Evolutionary conservation across 2,329 filamentous ascomycete genomes (phyloP), one percentile per base, ranked within the genome.

Genomic region (Akanthomyces dipterigenus): DNA sequence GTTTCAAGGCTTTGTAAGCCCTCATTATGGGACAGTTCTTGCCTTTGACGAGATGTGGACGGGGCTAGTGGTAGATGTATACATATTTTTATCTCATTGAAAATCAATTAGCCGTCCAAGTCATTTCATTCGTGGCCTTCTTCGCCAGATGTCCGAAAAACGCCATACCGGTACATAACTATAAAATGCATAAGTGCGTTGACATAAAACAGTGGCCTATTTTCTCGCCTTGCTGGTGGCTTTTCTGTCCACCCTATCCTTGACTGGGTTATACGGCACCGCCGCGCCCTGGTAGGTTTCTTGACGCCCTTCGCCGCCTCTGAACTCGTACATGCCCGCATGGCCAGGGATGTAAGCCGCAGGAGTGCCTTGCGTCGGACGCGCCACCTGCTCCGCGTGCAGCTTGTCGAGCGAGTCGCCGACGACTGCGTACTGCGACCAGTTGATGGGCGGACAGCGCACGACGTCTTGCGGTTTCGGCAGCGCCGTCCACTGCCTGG

Each of bases 401-500:
- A 97, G 79, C 71, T 87, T 89, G 73, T 97, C 91, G 40, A 97
- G 80, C 1, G 90, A 85, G 24, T 75, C 71, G 54, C 91, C 93
- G 3, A 95, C 86, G n/a, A 97, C 82, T 67, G 91, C 90, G 73
- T 98, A 98, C 71, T 96, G 93, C 14, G 87, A 85, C 93, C 93
- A 98, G 77, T 97, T 96, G 70, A 98, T 88, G 9, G 91, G 89
- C 9, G 93, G 93, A 76, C 88, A 91, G 45, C 93, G 87, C 28
- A 96, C 88, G 1, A 98, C 79, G 67, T 89, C 89, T 73, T 97
- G 93, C 7, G 90, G 86, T 16, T 82, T 82, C 0, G 93, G 93
- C 16, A 97, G 82, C 20, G 76, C 77, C 2, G 83, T 78, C 77
- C 92, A 92, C 2, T 76, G 65, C 36, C 65, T 70, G 20, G 20